Conservation (phyloP, 371 early-diverging fungal species). For the Circinella minor region DNA sequence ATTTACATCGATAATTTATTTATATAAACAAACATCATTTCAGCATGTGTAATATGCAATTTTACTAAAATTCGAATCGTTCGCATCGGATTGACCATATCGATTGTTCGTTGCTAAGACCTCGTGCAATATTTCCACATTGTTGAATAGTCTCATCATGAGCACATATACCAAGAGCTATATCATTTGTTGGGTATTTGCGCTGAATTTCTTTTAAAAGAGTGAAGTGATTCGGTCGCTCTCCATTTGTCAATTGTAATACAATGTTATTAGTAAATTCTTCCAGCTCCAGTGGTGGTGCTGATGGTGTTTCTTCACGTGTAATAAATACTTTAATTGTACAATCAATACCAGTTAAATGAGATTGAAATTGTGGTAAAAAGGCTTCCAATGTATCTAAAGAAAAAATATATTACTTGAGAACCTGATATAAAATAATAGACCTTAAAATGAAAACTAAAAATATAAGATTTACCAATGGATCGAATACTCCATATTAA, state of each 20-base stretch:
- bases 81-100: conserved; percentile 40
- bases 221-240: conserved; percentile 23
- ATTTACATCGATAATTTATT: not conserved
- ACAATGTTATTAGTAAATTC: not conserved
- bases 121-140: conserved; percentile 25
- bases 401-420: not conserved
- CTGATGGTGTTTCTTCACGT: not conserved
- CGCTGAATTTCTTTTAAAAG: conserved; percentile 18
- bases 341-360: conserved; percentile 3
- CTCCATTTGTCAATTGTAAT: conserved; percentile 11
- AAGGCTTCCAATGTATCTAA: conserved; percentile 16
- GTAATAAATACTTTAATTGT: conserved; percentile 15
- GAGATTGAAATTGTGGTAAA: conserved; percentile 10
- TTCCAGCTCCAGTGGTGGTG: not conserved
- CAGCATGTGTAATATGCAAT: not conserved
- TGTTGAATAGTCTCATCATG: conserved; percentile 28
- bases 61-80: conserved; percentile 31
- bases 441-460: not conserved
- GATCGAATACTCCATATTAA: conserved; percentile 35
- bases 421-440: not conserved
- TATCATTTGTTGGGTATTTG: conserved; percentile 11
- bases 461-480: conserved; percentile 22
- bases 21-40: not conserved
- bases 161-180: conserved; percentile 40
- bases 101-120: conserved; percentile 24